Base-by-base conservation (phyloP, 2,329 filamentous ascomycete genomes). In the Hypoxylon sp. region DNA sequence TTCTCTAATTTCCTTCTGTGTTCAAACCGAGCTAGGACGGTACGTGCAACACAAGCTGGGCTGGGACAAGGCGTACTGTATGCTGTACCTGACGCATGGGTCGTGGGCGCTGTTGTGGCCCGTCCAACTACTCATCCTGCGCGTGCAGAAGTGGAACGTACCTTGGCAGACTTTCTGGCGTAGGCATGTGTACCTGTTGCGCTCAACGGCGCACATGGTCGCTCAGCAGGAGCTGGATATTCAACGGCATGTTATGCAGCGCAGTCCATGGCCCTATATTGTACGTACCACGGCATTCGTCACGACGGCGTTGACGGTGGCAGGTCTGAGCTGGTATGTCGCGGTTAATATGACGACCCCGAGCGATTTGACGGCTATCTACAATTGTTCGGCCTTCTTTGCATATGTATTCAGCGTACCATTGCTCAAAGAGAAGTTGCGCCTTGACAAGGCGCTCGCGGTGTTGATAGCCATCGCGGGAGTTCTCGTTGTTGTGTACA, bases 61-160 rank as follows among this genome's bases (percentile, higher is more conserved):
- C 70, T 99, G 96, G 96, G 89, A 97, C 82, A 99, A 99, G 84
- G 93, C 96, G n/a, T 99, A 98, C 83, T 97, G 94, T 85, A 99
- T 99, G 96, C 89, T 99, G 86, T 98, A 97, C 81, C 86, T 99
- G 72, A 99, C 96, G 10, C 96, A 99, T 82, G 92, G 95, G 61
- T 97, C 94, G 1, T 99, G 96, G 96, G 80, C 91, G 9, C 81
- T 98, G 53, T 86, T 99, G 24, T 99, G 94, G 93, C 95, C 94
- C 0, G 82, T 88, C 10, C 94, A 97, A 80, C 87, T 99, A 37
- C 80, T 92, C 24, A 87, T 97, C 55, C 84, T 98, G 68, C 91
- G 95, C 62, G 70, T 96, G 13, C 92, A 94, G 78, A 93, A 94
- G 80, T 90, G 90, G 75, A 87, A 91, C 70, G 85, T 92, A 75